Conservation (phyloP, 1,284 basidiomycete species). For the Spongispora temasekensis region DNA sequence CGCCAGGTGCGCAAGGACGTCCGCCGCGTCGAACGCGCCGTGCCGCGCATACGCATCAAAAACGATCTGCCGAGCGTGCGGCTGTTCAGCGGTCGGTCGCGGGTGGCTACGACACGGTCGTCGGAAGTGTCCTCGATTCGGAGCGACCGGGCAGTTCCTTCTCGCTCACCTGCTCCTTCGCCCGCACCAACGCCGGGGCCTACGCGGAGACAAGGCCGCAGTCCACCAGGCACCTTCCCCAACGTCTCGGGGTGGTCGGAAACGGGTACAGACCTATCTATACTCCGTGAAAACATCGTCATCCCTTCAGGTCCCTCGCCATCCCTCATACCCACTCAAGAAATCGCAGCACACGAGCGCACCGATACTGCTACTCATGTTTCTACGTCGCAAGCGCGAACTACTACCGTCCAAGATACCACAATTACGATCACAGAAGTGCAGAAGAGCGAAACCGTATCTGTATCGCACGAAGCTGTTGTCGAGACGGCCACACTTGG, state of each 20-base stretch:
- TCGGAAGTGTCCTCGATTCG: conserved; percentile 26
- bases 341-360: conserved; percentile 13
- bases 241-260: conserved; percentile 35
- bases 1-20: conserved; percentile 52
- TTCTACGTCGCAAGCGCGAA: conserved; percentile 8
- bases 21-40: conserved; percentile 31
- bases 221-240: conserved; percentile 31
- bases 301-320: conserved; percentile 26
- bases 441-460: neutral
- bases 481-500: neutral
- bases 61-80: conserved; percentile 33
- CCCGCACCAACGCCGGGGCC: conserved; percentile 16
- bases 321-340: conserved; percentile 28
- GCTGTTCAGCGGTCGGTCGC: conserved; percentile 26
- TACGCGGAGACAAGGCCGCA: conserved; percentile 25
- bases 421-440: conserved; percentile 1
- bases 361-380: conserved; percentile 14
- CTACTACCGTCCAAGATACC: conserved; percentile 9
- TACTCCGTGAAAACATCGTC: conserved; percentile 18
- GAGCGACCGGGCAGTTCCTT: conserved; percentile 33
- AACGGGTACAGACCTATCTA: conserved; percentile 27
- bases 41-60: conserved; percentile 34
- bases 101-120: conserved; percentile 15
- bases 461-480: conserved; percentile 7
- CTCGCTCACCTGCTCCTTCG: conserved; percentile 23